These are phyloP conservation scores for Sporormia fimetaria DNA, from an alignment of 495 filamentous ascomycete species.

Conservation along the genomic window DNA sequence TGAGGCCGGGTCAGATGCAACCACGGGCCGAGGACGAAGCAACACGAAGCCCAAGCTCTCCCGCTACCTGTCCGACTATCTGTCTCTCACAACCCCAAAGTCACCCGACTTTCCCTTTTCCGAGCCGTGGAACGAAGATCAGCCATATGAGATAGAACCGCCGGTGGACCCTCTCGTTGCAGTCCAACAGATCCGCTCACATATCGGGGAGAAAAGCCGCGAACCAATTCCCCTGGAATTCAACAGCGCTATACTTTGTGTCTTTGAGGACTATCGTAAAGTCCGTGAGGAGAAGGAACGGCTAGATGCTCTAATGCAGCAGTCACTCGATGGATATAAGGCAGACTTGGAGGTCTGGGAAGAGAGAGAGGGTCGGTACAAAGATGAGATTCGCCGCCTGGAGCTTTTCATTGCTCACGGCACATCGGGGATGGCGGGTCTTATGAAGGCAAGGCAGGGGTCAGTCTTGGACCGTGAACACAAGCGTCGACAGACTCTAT, in stretches of 20 bases:
- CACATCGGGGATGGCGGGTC: conserved; percentile 23
- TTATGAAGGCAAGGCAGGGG: conserved; percentile 29
- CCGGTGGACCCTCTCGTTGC: conserved; percentile 25
- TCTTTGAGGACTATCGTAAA: conserved; percentile 29
- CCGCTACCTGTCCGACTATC: conserved; percentile 23
- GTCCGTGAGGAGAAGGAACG: conserved; percentile 21
- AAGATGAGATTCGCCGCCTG: conserved; percentile 29
- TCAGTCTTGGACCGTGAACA: conserved; percentile 22
- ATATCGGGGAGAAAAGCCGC: conserved; percentile 15
- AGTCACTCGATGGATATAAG: conserved; percentile 13
- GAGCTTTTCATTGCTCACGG: conserved; percentile 29
- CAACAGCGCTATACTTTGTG: conserved; percentile 26
- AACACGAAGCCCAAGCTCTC: conserved; percentile 24
- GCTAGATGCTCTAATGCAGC: conserved; percentile 12
- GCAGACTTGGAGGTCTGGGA: conserved; percentile 20
- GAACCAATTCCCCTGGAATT: conserved; percentile 23
- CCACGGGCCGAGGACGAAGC: conserved; percentile 17
- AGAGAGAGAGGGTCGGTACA: conserved; percentile 19
- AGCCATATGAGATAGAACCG: conserved; percentile 5
- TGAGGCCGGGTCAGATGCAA: conserved; percentile 16
- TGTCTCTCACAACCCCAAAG: conserved; percentile 8
- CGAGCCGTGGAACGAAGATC: conserved; percentile 17
- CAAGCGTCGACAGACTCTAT: conserved; percentile 6
- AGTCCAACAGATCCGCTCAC: conserved; percentile 15
- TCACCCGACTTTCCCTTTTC: conserved; percentile 1